Evolutionary conservation across 129 eudicot genomes (phyloP), one percentile per base, ranked within the genome.

Genomic region (Calendula officinalis): DNA sequence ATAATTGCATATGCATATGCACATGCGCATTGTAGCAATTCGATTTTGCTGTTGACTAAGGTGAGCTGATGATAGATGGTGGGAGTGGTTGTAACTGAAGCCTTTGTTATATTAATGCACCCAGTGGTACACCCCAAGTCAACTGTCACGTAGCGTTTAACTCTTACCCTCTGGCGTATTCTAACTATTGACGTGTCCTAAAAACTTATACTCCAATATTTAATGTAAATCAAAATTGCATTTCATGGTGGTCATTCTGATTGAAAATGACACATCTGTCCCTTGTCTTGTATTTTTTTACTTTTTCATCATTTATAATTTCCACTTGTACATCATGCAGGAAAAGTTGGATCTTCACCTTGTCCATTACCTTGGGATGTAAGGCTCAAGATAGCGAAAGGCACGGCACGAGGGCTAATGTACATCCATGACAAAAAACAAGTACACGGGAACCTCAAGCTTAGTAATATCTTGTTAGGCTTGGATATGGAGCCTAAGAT

Each of bases 331-430:
- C 33, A 17, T 30, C 13, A 53, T 56, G 63, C 70, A 94, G 99
- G 95, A n/a, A 94, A 94, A 78, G 81, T 77, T 13, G 97, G 99
- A 15, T 88, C 97, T 3, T 86, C 99, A 7, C 99, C 99, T 4
- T 88, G 95, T 67, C 85, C 86, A 16, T 39, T 94, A 64, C 95
- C 95, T 2, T 94, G 99, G 99, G 97, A 82, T 55, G 64, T 76
- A 36, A 82, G 99, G 76, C 83, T 94, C 64, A 89, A 79, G 72
- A 89, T 94, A 73, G 97, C 95, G 30, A 88, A 76, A 84, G 99
- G 99, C 2, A 77, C 89, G 7, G 99, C 99, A 27, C 90, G 95
- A 3, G 99, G 99, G 58, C 81, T 94, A 3, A 68, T 73, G 52
- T 89, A 88, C 82, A 81, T 94, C 48, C 99, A 94, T 40, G 99